These are phyloP conservation scores for Nemania sp. DNA, from an alignment of 2,329 filamentous ascomycete genomes.

Conservation along the genomic window DNA sequence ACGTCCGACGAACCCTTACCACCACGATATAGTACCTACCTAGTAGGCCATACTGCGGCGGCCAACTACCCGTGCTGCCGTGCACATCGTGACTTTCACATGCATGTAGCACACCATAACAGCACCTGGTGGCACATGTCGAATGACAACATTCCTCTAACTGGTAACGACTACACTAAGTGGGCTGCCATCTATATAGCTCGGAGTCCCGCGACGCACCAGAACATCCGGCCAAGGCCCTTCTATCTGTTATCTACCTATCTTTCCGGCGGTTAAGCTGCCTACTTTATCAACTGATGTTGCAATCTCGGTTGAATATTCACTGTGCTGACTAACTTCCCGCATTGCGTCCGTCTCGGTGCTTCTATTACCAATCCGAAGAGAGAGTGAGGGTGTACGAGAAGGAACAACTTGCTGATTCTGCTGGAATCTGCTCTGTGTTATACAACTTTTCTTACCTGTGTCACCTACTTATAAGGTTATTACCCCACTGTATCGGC, in stretches of 20 bases:
- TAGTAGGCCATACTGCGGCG: too few species aligned
- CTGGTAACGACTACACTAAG: slow-evolving; percentile 8
- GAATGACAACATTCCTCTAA: slow-evolving; percentile 15
- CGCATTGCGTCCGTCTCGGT: slow-evolving; percentile 7
- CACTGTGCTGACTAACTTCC: slow-evolving; percentile 24
- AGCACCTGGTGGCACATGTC: background rate
- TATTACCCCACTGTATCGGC: too few species aligned
- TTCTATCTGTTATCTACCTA: background rate
- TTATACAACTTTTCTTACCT: too few species aligned
- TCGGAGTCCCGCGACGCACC: too few species aligned
- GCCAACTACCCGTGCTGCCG: too few species aligned
- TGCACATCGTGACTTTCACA: background rate
- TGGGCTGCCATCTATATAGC: slow-evolving; percentile 5
- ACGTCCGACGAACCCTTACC: slow-evolving; percentile 14
- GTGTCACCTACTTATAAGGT: too few species aligned
- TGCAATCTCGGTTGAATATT: slow-evolving; percentile 26
- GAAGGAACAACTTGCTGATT: background rate
- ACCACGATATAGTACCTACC: slow-evolving; percentile 9
- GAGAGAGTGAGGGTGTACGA: background rate
- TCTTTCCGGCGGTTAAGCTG: background rate
- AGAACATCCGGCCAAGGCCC: background rate
- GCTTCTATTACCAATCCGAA: slow-evolving; percentile 19
- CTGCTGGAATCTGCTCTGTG: background rate
- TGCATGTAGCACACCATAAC: background rate
- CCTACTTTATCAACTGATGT: slow-evolving; percentile 14